Percentiles rank a stretch among this genome's conserved stretches.
phyloP scores from a whole-genome alignment of 805 yeast genomes.

The Barnettozyma vustinii region DNA sequence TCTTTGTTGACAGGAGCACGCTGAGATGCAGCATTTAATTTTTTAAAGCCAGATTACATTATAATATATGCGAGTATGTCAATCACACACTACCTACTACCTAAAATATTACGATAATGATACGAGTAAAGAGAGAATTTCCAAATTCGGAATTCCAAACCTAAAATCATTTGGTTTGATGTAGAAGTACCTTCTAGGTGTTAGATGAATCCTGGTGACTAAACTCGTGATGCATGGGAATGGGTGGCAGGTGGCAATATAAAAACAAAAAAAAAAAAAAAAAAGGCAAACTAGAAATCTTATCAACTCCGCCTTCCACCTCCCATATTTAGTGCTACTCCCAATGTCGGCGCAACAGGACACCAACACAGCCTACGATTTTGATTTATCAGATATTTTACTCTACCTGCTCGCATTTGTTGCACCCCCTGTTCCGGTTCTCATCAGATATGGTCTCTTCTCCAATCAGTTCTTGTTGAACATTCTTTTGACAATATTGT shows the following conservation, averaged over 20 bases:
- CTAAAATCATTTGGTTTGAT: too few relatives aligned
- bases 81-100: too few relatives aligned
- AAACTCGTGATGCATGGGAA: too few relatives aligned
- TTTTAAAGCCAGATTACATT: too few relatives aligned
- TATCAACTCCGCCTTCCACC: background rate
- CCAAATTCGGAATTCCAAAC: too few relatives aligned
- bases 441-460: constrained; percentile 56
- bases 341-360: background rate
- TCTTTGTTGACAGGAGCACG: background rate
- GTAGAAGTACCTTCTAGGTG: too few relatives aligned
- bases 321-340: too few relatives aligned
- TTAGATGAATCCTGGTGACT: too few relatives aligned
- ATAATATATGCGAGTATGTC: too few relatives aligned
- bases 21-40: background rate
- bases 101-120: too few relatives aligned
- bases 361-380: constrained; percentile 7
- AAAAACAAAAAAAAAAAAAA: background rate
- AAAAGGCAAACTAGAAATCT: background rate
- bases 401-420: constrained; percentile 56
- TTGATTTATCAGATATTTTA: constrained; percentile 40
- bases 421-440: constrained; percentile 72
- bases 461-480: constrained; percentile 53
- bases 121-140: too few relatives aligned
- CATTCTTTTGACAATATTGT: constrained; percentile 61
- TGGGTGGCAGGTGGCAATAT: too few relatives aligned